A percentile compares a stretch with the other conserved stretches of the same genome.
These are phyloP conservation scores for Musa schizocarpa DNA, from an alignment of 176 grass and related monocot genomes.

Conservation along the genomic window DNA sequence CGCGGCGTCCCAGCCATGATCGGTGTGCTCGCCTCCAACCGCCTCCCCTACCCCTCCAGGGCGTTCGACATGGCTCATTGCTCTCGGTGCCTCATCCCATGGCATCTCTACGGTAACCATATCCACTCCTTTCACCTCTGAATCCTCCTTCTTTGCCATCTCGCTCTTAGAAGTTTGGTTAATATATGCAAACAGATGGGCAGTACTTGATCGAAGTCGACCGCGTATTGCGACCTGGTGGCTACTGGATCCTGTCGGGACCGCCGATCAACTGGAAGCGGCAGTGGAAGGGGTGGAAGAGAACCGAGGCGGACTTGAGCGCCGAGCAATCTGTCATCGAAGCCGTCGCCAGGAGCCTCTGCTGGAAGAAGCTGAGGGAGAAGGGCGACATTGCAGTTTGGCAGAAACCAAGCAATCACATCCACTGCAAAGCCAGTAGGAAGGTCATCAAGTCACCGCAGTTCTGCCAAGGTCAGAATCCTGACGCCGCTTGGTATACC, in stretches of 20 bases:
- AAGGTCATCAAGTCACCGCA: conserved; percentile 7
- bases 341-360: conserved; percentile 32
- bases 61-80: conserved; percentile 60
- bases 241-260: conserved; percentile 56
- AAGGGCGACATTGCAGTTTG: conserved; percentile 36
- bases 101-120: conserved; percentile 35
- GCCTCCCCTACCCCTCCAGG: conserved; percentile 38
- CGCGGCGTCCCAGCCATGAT: conserved; percentile 52
- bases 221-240: conserved; percentile 38
- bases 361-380: conserved; percentile 51
- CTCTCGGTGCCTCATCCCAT: conserved; percentile 47
- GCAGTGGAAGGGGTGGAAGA: conserved; percentile 45
- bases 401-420: conserved; percentile 40
- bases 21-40: conserved; percentile 30
- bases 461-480: conserved; percentile 27
- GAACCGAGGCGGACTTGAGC: conserved; percentile 38
- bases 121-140: not conserved
- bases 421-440: conserved; percentile 22
- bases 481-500: conserved; percentile 34
- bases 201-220: conserved; percentile 46
- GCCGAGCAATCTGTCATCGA: conserved; percentile 35
- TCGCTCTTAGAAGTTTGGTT: not conserved
- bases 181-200: conserved; percentile 22
- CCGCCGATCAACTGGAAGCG: conserved; percentile 27
- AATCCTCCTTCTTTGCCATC: not conserved